Evolutionary conservation across 345 rosid genomes (phyloP).

Genomic region (Pistacia atlantica): DNA sequence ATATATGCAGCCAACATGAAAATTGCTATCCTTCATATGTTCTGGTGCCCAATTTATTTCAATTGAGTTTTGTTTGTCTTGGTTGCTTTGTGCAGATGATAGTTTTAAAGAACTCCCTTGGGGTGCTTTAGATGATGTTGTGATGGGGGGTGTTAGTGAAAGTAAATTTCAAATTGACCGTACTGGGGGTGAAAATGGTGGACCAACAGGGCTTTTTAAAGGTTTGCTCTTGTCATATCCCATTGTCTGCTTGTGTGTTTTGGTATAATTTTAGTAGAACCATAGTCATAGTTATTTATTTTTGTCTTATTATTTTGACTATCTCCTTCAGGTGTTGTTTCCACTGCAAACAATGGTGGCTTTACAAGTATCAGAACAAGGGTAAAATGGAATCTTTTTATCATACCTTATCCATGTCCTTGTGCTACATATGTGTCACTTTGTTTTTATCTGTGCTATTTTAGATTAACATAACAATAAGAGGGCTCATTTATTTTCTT

Average conservation of each 20-base stretch:
- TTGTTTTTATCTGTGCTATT: background rate
- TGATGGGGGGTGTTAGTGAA: slow-evolving; percentile 97
- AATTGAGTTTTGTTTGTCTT: slow-evolving; percentile 5
- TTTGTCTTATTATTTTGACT: slow-evolving; percentile 1
- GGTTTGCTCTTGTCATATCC: slow-evolving; percentile 46
- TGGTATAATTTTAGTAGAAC: background rate
- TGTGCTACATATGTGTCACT: slow-evolving; percentile 7
- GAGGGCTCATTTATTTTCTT: background rate
- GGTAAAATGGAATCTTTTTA: slow-evolving; percentile 44
- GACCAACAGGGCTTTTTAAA: slow-evolving; percentile 73
- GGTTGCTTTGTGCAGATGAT: slow-evolving; percentile 45
- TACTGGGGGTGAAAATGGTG: slow-evolving; percentile 74
- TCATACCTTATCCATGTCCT: slow-evolving; percentile 3
- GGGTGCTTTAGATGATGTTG: slow-evolving; percentile 98
- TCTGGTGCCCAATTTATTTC: background rate
- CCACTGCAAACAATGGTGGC: slow-evolving; percentile 94
- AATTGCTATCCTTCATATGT: background rate
- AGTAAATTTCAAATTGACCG: slow-evolving; percentile 67
- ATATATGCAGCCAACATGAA: background rate
- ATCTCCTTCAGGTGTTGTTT: slow-evolving; percentile 62
- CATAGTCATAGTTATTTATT: background rate
- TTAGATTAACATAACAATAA: too few relatives aligned
- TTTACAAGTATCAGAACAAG: slow-evolving; percentile 83
- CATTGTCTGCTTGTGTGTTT: background rate
- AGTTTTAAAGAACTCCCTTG: slow-evolving; percentile 77